Evolutionary conservation across 805 yeast genomes (phyloP).

Genomic region (Phaffomyces thermotolerans): DNA sequence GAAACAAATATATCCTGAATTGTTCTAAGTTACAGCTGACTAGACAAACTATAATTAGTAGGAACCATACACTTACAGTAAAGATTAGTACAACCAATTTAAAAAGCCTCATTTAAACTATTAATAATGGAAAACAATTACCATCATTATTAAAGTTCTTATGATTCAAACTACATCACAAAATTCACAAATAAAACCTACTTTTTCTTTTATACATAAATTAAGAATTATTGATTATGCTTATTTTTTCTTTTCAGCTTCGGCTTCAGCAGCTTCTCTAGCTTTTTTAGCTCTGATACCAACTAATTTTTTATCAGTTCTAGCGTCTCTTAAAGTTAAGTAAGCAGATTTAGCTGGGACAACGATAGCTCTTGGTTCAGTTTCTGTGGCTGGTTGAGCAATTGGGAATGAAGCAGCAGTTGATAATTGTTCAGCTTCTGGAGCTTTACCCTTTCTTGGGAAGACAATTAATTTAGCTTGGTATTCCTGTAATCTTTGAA

Average conservation of each 20-base stretch:
- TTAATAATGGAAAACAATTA: no score
- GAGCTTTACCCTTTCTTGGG: constrained; percentile 84
- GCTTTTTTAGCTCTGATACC: constrained; percentile 99
- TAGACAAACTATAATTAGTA: no score
- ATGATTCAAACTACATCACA: not conserved
- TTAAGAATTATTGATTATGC: constrained; percentile 13
- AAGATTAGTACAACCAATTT: no score
- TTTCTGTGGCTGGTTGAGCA: constrained; percentile 65
- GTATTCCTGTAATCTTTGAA: constrained; percentile 95
- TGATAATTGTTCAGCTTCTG: constrained; percentile 71
- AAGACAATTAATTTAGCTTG: constrained; percentile 90
- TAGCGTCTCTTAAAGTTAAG: constrained; percentile 93
- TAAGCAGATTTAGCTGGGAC: constrained; percentile 67
- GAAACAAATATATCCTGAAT: no score
- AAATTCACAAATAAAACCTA: constrained; percentile 8
- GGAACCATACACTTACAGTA: no score
- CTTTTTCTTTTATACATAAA: constrained; percentile 19
- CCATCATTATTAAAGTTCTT: no score
- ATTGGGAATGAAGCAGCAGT: constrained; percentile 86
- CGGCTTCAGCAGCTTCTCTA: constrained; percentile 95
- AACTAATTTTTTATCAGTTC: constrained; percentile 86
- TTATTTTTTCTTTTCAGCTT: constrained; percentile 97
- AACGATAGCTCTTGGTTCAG: constrained; percentile 81
- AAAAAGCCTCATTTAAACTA: no score
- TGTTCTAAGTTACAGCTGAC: no score